phyloP scores from a whole-genome alignment of 164 flowering plant genomes.

The Tinospora cordifolia region DNA sequence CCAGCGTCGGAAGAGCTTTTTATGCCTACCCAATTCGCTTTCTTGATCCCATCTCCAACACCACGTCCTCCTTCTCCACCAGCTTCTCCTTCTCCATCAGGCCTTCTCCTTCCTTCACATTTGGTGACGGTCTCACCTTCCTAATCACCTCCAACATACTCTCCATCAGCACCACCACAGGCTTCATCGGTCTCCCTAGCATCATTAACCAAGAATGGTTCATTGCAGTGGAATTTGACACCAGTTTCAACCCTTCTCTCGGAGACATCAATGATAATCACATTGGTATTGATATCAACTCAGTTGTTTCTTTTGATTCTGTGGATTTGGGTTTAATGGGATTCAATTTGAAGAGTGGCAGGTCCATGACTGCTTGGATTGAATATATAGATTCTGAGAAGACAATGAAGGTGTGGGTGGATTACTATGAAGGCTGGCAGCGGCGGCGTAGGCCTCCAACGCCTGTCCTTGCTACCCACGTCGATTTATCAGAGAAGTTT shows the following conservation, averaged over 20 bases:
- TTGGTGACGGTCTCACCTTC: conserved; percentile 60
- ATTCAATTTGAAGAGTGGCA: conserved; percentile 47
- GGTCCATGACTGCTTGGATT: conserved; percentile 44
- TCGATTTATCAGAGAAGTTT: conserved; percentile 44
- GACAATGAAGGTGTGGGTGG: conserved; percentile 42
- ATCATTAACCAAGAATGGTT: conserved; percentile 25
- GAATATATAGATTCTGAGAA: conserved; percentile 39
- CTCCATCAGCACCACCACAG: conserved; percentile 20
- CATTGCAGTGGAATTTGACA: conserved; percentile 67
- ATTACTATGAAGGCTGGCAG: conserved; percentile 13
- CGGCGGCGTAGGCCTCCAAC: conserved; percentile 25
- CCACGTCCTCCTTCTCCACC: conserved; percentile 43
- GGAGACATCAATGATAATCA: conserved; percentile 60
- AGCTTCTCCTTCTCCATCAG: conserved; percentile 51
- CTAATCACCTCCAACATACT: conserved; percentile 40
- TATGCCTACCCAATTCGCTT: conserved; percentile 49
- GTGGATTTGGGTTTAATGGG: conserved; percentile 38
- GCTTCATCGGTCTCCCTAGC: conserved; percentile 40
- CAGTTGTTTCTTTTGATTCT: conserved; percentile 35
- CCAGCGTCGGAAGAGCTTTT: conserved; percentile 49
- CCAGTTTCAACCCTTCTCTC: conserved; percentile 34
- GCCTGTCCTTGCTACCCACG: conserved; percentile 37
- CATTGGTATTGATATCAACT: conserved; percentile 44
- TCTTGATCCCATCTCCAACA: conserved; percentile 34
- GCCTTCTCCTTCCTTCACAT: conserved; percentile 26